phyloP scores from a whole-genome alignment of 192 early-diverging fungal species.

The Gryganskiella cystojenkinii region DNA sequence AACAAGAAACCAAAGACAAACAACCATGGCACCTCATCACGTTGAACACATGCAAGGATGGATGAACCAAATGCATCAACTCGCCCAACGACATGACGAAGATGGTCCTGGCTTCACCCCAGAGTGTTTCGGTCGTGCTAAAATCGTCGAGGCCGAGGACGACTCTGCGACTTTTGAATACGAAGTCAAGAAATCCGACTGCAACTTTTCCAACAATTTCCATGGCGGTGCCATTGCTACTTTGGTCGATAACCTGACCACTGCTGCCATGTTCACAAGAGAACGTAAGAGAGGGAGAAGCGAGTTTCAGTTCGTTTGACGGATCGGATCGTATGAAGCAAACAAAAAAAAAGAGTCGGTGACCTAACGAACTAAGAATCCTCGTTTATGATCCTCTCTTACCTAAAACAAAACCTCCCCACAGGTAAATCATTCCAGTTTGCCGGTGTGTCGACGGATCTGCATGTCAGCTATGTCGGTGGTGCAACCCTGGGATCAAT shows the following conservation, averaged over 20 bases:
- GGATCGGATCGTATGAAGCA: too few relatives aligned
- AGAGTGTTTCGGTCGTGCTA: conserved; percentile 21
- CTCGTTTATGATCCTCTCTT: not conserved
- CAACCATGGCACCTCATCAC: conserved; percentile 42
- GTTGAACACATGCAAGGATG: conserved; percentile 24
- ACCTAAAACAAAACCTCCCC: not conserved
- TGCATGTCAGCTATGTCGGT: conserved; percentile 53
- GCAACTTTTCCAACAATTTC: conserved; percentile 51
- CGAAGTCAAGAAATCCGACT: conserved; percentile 40
- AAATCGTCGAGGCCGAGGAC: conserved; percentile 39
- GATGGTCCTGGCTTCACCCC: conserved; percentile 17
- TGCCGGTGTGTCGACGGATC: conserved; percentile 54
- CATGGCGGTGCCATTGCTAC: conserved; percentile 57
- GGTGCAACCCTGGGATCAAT: conserved; percentile 31
- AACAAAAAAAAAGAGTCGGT: not conserved
- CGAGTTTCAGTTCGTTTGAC: too few relatives aligned
- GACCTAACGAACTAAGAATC: not conserved
- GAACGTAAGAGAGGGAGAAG: conserved; percentile 32
- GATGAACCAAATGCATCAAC: conserved; percentile 23
- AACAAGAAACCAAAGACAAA: not conserved
- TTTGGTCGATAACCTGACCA: conserved; percentile 51
- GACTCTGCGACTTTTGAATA: conserved; percentile 44
- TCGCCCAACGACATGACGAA: conserved; percentile 16
- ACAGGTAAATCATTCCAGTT: conserved; percentile 40
- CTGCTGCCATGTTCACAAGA: conserved; percentile 39